A percentile compares a stretch with the other conserved stretches of the same genome.
Evolutionary conservation across 78 protist species (phyloP).

Genomic region (Cavenderia fasciculata): DNA sequence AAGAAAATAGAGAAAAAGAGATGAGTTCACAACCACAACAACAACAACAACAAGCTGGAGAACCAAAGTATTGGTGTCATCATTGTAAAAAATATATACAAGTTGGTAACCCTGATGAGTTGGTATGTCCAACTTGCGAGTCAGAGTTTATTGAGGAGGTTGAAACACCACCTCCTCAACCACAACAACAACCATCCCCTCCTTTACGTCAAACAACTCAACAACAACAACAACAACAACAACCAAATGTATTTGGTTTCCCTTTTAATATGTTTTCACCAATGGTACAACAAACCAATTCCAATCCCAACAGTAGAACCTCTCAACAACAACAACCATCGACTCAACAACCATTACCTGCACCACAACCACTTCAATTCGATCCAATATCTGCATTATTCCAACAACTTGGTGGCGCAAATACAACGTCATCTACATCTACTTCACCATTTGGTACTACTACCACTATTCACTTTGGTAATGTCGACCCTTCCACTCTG

Average conservation of each 20-base stretch:
- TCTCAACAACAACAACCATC: constrained; percentile 9
- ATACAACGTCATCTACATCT: not conserved
- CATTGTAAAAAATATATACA: constrained; percentile 37
- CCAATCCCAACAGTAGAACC: not conserved
- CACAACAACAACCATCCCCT: constrained; percentile 35
- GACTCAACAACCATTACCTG: not conserved
- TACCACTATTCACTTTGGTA: too few relatives aligned
- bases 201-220: not conserved
- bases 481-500: too few relatives aligned
- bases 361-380: not conserved
- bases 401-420: not conserved
- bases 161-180: not conserved
- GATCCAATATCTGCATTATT: not conserved
- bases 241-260: not conserved
- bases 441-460: too few relatives aligned
- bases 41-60: not conserved
- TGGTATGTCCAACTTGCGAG: constrained; percentile 32
- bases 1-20: not conserved
- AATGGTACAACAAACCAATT: not conserved
- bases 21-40: not conserved
- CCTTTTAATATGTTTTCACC: not conserved
- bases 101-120: constrained; percentile 22
- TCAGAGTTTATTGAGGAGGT: constrained; percentile 64
- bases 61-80: constrained; percentile 63
- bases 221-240: constrained; percentile 20